Evolutionary conservation across 768 basidiomycete genomes (phyloP), one percentile per base, ranked within the genome.

Genomic region (Trametes cubensis): DNA sequence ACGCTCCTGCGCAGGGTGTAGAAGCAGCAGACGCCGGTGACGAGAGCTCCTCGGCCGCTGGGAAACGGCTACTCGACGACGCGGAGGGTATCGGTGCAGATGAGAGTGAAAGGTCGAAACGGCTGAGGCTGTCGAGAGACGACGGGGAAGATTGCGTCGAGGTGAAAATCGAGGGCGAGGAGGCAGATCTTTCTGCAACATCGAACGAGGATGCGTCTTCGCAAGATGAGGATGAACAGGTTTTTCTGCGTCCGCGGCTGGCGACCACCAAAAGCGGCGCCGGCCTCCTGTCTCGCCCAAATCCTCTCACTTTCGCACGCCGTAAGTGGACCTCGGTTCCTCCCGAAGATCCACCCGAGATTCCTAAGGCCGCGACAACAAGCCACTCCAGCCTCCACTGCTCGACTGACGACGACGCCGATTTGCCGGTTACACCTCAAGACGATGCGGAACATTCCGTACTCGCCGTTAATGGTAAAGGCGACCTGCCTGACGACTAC

Each of bases 291-390:
- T 55, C 64, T 61, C 65, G 70, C 18, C 74, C 74, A 18, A 75
- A 75, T 54, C 74, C 74, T 10, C 69, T 71, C 50, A 67, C 70
- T 4, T 74, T 73, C 52, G 74, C 74, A 28, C 73, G 74, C 54
- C 73, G 73, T 30, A 75, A 70, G 57, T 75, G 74, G 74, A 69
- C 66, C 17, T 60, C 63, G 44, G 55, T 60, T 26, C 64, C 69
- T 42, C 50, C 66, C 21, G 63, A 42, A 42, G 62, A 64, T 51
- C 62, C 34, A 20, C 17, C 49, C 21, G 59, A 61, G 50, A 38
- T 50, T 13, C 30, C 39, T 10, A 34, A 34, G 39, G 21, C 26
- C 15, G 28, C 62, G 26, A 38, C 17, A 11, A 25, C 20, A 6
- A 53, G 42, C 51, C 49, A 40, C 17, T 58, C 7, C 26, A 52